Percentiles rank a stretch among this genome's conserved stretches.
These are phyloP conservation scores for Luffa aegyptiaca DNA, from an alignment of 306 rosid genomes.

Conservation along the genomic window DNA sequence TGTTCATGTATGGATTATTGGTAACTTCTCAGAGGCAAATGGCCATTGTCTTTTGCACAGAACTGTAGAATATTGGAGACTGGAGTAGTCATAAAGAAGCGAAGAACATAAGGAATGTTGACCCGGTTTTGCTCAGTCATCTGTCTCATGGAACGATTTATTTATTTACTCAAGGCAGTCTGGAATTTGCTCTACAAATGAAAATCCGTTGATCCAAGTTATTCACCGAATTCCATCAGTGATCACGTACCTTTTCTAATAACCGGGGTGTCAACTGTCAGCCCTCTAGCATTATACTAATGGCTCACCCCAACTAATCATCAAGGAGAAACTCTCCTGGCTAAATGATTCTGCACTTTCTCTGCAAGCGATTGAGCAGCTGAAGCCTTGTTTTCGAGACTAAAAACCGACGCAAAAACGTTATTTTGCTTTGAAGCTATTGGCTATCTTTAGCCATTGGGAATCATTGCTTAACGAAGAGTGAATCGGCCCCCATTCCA, in stretches of 20 bases:
- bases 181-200: not conserved
- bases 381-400: not conserved
- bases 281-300: not conserved
- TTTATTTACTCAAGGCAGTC: not conserved
- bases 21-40: slow-evolving; percentile 25
- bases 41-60: not conserved
- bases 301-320: not conserved
- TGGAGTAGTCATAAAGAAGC: not conserved
- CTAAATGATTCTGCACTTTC: not conserved
- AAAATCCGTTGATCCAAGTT: not conserved
- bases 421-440: not conserved
- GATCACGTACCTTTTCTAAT: not conserved
- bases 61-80: not conserved
- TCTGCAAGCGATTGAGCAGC: not conserved
- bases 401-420: not conserved
- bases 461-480: not conserved
- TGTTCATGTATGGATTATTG: slow-evolving; percentile 87
- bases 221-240: not conserved
- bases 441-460: not conserved
- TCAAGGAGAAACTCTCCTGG: not conserved
- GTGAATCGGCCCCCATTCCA: not conserved
- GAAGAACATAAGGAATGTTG: not conserved
- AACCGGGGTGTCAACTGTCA: not conserved
- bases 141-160: not conserved
- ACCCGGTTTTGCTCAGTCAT: not conserved